Evolutionary conservation across 2,329 filamentous ascomycete genomes (phyloP).

Genomic region (Cercospora janseana): DNA sequence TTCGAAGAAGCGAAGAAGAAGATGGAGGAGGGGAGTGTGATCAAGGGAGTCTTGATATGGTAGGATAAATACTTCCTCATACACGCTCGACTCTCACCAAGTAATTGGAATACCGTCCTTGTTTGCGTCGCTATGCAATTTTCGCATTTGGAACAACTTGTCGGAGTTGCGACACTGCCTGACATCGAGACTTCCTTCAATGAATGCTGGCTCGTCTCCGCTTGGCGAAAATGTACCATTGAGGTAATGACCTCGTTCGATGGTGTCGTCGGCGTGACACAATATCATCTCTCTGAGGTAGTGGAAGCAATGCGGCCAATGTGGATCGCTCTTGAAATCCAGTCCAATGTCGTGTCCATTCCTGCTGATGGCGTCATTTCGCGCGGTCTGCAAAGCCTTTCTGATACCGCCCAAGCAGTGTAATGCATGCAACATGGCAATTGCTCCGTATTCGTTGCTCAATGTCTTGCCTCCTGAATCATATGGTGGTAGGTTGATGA

Average conservation of each 20-base stretch:
- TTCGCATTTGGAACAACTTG: constrained; percentile 5
- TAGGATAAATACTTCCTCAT: constrained; percentile 18
- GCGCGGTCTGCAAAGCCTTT: constrained; percentile 14
- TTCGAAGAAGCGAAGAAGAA: constrained; percentile 38
- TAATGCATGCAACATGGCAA: constrained; percentile 16
- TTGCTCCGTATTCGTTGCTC: constrained; percentile 11
- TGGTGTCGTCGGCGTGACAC: constrained; percentile 16
- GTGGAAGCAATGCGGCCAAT: constrained; percentile 17
- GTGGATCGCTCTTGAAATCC: constrained; percentile 11
- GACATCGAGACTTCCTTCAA: constrained; percentile 3
- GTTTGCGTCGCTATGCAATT: constrained; percentile 8
- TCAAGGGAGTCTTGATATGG: constrained; percentile 44
- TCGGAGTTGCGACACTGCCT: constrained; percentile 10
- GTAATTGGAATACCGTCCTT: constrained; percentile 2
- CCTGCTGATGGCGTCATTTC: constrained; percentile 4
- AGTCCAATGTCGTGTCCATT: constrained; percentile 13
- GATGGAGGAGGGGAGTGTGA: constrained; percentile 39
- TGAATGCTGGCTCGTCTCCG: constrained; percentile 1
- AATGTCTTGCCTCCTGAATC: constrained; percentile 11
- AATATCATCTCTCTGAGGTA: constrained; percentile 12
- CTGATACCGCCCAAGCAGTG: constrained; percentile 16
- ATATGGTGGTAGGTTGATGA: constrained; percentile 14
- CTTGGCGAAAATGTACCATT: constrained; percentile 7
- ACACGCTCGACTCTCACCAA: background rate
- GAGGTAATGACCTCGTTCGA: constrained; percentile 10